Conservation (phyloP, 2,329 filamentous ascomycete genomes). For the Fusarium buharicum region DNA sequence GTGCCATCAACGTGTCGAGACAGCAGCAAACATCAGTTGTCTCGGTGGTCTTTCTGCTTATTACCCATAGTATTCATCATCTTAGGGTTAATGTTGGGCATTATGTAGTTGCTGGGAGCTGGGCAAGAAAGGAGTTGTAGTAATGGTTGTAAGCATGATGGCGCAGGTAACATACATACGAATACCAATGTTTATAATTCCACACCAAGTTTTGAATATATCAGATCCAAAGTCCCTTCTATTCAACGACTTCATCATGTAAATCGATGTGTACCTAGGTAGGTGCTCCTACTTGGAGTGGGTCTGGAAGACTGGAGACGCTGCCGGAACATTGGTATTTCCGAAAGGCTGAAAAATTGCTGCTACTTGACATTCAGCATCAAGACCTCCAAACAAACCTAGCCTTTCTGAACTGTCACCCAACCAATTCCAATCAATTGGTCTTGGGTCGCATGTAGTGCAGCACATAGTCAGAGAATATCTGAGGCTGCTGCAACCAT, state of each 20-base stretch:
- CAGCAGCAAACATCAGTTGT: slow-evolving; percentile 22
- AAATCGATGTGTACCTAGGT: too few species aligned
- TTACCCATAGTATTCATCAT: slow-evolving; percentile 12
- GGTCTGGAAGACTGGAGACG: too few species aligned
- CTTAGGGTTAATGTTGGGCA: slow-evolving; percentile 30
- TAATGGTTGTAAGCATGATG: slow-evolving; percentile 30
- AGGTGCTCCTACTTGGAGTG: neutral
- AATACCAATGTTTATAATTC: slow-evolving; percentile 35
- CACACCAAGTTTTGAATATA: slow-evolving; percentile 3
- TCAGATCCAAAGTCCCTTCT: neutral
- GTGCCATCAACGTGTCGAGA: slow-evolving; percentile 3
- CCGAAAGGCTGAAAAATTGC: slow-evolving; percentile 41
- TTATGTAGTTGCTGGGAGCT: slow-evolving; percentile 25
- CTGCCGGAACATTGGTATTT: slow-evolving; percentile 21
- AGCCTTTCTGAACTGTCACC: slow-evolving; percentile 28
- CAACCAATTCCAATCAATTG: slow-evolving; percentile 43
- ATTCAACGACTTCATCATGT: neutral
- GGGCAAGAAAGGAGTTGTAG: slow-evolving; percentile 26
- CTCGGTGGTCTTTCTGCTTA: slow-evolving; percentile 19
- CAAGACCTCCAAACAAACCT: slow-evolving; percentile 26
- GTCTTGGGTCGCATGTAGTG: slow-evolving; percentile 40
- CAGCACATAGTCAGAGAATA: slow-evolving; percentile 33
- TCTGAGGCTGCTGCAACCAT: slow-evolving; percentile 42
- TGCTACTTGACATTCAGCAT: slow-evolving; percentile 10
- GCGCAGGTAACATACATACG: slow-evolving; percentile 33